Evolutionary conservation across 1,284 basidiomycete genomes (phyloP), one percentile per base, ranked within the genome.

Genomic region (Sanguinoderma infundibulare): DNA sequence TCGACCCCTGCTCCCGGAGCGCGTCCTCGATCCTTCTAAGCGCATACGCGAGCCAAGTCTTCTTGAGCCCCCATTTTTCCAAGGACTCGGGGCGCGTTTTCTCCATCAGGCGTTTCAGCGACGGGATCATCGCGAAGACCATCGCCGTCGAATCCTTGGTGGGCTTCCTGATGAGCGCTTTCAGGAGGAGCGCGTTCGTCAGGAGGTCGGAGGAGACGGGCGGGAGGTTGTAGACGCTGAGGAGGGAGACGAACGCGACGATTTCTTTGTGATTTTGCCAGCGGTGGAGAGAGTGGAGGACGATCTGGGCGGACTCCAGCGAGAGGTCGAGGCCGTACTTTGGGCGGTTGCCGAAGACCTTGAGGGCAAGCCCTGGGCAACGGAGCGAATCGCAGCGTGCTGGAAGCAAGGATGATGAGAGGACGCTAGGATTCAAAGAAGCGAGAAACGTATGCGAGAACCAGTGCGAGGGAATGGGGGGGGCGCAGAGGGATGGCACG

Each of bases 281-380:
- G 42, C 73, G 63, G 65, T 85, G 81, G 4, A 90, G 74, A 1
- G 83, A 78, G 52, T 75, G 73, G 9, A 77, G 64, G n/a, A 77
- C 65, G 39, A 78, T 78, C 6, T 83, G 86, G 0, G 80, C 88
- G 4, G 81, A 85, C 1, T 76, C 68, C 15, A 83, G 74, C 0
- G 80, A 77, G n/a, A 91, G 78, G 38, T 78, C 73, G 14, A 90
- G 67, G 54, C 82, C 81, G 69, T 89, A 88, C 68, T 84, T 86
- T 15, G 85, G 75, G 62, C 82, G 85, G 69, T 88, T 74, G 28
- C 84, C 82, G 69, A 87, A 89, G 17, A 90, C 83, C 14, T 79
- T 74, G 17, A 91, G 75, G 5, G 87, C 86, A 39, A 88, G 78
- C 34, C 76, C 69, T 0, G 86, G 83, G 62, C 83, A 84, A 3